phyloP scores from a whole-genome alignment of 768 basidiomycete species.

The Termitomyces sp. region DNA sequence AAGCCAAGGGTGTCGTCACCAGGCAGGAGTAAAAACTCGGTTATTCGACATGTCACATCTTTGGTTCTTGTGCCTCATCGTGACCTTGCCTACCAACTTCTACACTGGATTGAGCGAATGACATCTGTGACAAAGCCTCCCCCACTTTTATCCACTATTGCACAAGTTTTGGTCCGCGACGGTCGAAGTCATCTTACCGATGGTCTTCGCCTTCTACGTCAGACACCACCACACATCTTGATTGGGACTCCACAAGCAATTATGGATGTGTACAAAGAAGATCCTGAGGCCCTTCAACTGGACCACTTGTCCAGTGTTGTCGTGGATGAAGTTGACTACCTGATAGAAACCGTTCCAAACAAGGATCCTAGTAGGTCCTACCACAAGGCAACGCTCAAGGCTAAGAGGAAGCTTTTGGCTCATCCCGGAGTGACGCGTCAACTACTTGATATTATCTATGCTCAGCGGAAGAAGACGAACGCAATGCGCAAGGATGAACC shows the following conservation, averaged over 20 bases:
- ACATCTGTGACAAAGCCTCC: conserved; percentile 24
- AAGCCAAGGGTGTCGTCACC: conserved; percentile 34
- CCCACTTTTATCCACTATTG: conserved; percentile 36
- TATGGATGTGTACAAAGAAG: conserved; percentile 45
- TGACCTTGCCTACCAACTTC: conserved; percentile 64
- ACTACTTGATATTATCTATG: conserved; percentile 55
- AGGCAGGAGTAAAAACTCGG: conserved; percentile 15
- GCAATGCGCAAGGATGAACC: conserved; percentile 20
- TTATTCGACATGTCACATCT: conserved; percentile 36
- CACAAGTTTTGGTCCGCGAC: conserved; percentile 60
- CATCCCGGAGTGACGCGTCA: conserved; percentile 58
- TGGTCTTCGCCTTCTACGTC: conserved; percentile 31
- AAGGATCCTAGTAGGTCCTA: conserved; percentile 33
- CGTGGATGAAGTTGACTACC: conserved; percentile 74
- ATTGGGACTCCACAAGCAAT: conserved; percentile 70
- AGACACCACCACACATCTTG: conserved; percentile 56
- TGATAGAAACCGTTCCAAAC: conserved; percentile 50
- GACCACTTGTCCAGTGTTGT: conserved; percentile 49
- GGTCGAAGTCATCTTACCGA: conserved; percentile 31
- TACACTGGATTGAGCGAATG: conserved; percentile 59
- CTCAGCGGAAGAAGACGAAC: conserved; percentile 23
- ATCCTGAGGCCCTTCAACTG: conserved; percentile 39
- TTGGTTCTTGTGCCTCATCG: conserved; percentile 69
- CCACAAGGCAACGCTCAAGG: conserved; percentile 28
- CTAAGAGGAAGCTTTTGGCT: conserved; percentile 33